A percentile compares a stretch with the other conserved stretches of the same genome.
Conservation (phyloP, 495 filamentous ascomycete genomes). For the Lindgomyces ingoldianus region DNA sequence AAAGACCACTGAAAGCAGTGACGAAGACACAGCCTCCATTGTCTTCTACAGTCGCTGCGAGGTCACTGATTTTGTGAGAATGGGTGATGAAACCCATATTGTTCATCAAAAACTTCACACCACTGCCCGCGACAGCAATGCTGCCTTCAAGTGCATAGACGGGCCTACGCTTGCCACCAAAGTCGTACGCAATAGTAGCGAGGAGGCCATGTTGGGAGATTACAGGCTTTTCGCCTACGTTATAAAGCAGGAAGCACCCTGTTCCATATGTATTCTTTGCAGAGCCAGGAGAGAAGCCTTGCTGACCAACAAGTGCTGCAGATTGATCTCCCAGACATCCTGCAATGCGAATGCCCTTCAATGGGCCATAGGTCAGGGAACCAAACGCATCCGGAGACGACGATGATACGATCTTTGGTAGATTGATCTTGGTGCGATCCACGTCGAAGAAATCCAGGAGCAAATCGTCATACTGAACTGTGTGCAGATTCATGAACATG, state of each 20-base stretch:
- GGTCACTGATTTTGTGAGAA: conserved; percentile 76
- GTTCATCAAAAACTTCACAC: conserved; percentile 87
- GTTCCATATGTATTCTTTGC: conserved; percentile 98
- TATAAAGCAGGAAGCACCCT: conserved; percentile 93
- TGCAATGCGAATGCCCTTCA: conserved; percentile 77
- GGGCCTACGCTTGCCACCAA: conserved; percentile 70
- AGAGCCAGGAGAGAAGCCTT: conserved; percentile 79
- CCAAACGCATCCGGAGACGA: conserved; percentile 79
- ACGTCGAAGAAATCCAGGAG: conserved; percentile 82
- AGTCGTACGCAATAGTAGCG: conserved; percentile 84
- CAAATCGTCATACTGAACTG: conserved; percentile 79
- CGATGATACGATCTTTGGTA: conserved; percentile 86
- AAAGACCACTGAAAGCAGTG: conserved; percentile 92
- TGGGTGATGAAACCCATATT: conserved; percentile 82
- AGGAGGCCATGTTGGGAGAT: conserved; percentile 87
- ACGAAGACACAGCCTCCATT: conserved; percentile 93
- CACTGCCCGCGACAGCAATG: conserved; percentile 87
- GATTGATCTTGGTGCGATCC: conserved; percentile 69
- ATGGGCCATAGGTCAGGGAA: conserved; percentile 60
- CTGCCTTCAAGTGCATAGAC: conserved; percentile 91
- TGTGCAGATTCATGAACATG: conserved; percentile 95
- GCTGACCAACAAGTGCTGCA: conserved; percentile 87
- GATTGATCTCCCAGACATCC: conserved; percentile 94
- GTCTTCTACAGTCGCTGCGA: conserved; percentile 80
- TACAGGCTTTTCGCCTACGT: conserved; percentile 87